A percentile compares a stretch with the other conserved stretches of the same genome.
These are phyloP conservation scores for Epichloe scottii DNA, from an alignment of 2,329 filamentous ascomycete genomes.

Conservation along the genomic window DNA sequence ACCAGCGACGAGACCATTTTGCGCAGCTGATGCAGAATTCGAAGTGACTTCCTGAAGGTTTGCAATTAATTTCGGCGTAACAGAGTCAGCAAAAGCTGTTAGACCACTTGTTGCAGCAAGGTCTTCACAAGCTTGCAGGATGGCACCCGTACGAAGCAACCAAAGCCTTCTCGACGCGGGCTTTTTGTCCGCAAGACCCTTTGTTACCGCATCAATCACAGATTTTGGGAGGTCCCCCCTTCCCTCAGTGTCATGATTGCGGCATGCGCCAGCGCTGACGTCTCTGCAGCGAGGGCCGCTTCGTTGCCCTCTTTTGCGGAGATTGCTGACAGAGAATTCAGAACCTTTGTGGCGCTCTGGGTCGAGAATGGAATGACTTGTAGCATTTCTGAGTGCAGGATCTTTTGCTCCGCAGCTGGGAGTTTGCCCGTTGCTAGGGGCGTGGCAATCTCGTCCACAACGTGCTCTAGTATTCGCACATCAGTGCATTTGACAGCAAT, in stretches of 20 bases:
- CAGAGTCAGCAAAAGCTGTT: slow-evolving; percentile 37
- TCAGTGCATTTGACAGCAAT: slow-evolving; percentile 52
- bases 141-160: slow-evolving; percentile 60
- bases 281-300: slow-evolving; percentile 62
- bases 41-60: slow-evolving; percentile 65
- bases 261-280: slow-evolving; percentile 56
- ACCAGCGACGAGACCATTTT: slow-evolving; percentile 69
- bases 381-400: slow-evolving; percentile 73
- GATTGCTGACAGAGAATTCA: slow-evolving; percentile 51
- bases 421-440: slow-evolving; percentile 79
- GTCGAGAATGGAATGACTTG: slow-evolving; percentile 47
- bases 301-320: slow-evolving; percentile 85
- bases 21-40: slow-evolving; percentile 67
- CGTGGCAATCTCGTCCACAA: slow-evolving; percentile 63
- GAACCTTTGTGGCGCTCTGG: slow-evolving; percentile 52
- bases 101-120: slow-evolving; percentile 34
- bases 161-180: slow-evolving; percentile 64
- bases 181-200: slow-evolving; percentile 80
- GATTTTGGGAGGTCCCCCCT: slow-evolving; percentile 50
- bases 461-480: slow-evolving; percentile 45
- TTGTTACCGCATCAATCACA: slow-evolving; percentile 58
- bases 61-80: slow-evolving; percentile 46
- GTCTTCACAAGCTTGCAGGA: slow-evolving; percentile 46
- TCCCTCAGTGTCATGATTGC: slow-evolving; percentile 49
- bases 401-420: slow-evolving; percentile 71